phyloP scores from a whole-genome alignment of 225 moss, liverwort and hornwort species.

The Asterella californica region DNA sequence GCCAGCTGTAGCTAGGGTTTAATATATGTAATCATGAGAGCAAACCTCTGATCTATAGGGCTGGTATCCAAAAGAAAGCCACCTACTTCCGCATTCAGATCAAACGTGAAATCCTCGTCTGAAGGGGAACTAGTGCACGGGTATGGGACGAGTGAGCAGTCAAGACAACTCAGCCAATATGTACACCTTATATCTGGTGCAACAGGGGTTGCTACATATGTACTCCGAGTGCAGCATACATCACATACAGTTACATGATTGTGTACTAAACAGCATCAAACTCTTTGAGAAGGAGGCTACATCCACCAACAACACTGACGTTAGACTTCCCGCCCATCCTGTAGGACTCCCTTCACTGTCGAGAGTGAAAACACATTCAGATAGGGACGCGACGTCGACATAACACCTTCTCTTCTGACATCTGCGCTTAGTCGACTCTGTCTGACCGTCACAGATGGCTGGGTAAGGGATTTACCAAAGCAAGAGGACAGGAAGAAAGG shows the following conservation, averaged over 20 bases:
- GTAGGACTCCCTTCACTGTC: not conserved
- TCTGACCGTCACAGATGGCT: not conserved
- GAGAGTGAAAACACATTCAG: not conserved
- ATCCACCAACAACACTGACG: not conserved
- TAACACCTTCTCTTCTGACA: not conserved
- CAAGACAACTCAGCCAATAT: not conserved
- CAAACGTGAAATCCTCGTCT: not conserved
- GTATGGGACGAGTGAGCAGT: not conserved
- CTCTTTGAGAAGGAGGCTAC: not conserved
- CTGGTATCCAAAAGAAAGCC: not conserved
- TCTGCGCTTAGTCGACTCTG: not conserved
- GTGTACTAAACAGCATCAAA: not conserved
- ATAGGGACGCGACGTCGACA: not conserved
- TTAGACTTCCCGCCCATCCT: not conserved
- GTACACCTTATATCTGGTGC: not conserved
- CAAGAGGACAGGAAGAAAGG: not conserved
- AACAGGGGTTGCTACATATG: not conserved
- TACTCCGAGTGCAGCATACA: not conserved
- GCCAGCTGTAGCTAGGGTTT: not conserved
- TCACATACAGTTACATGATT: not conserved
- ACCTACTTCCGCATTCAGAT: not conserved
- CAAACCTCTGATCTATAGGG: not conserved
- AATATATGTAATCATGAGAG: not conserved
- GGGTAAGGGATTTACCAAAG: not conserved
- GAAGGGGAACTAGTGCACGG: no score